These are phyloP conservation scores for Aspergillus transmontanensis DNA, from an alignment of 2,329 filamentous ascomycete genomes.

Conservation along the genomic window DNA sequence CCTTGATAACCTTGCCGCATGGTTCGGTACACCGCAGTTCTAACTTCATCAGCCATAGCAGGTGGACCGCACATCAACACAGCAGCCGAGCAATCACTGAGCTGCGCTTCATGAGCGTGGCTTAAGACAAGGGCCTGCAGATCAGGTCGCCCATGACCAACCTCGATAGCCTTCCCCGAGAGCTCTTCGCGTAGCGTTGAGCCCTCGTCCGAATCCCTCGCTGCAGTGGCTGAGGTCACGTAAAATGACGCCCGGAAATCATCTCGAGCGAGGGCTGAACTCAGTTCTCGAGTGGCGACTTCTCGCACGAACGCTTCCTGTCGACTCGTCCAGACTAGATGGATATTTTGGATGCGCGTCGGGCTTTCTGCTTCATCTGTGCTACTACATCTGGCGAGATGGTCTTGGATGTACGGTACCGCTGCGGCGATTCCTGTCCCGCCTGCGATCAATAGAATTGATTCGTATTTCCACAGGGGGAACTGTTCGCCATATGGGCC, in stretches of 20 bases:
- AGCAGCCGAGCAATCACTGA: constrained; percentile 31
- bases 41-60: constrained; percentile 49
- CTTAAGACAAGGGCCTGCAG: constrained; percentile 37
- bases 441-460: constrained; percentile 53
- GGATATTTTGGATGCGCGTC: constrained; percentile 31
- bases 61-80: constrained; percentile 51
- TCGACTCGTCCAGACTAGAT: constrained; percentile 38
- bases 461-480: constrained; percentile 51
- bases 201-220: no score
- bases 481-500: constrained; percentile 52
- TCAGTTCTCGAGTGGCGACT: constrained; percentile 31
- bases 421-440: constrained; percentile 43
- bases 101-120: constrained; percentile 33
- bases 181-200: background rate
- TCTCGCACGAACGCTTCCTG: constrained; percentile 34
- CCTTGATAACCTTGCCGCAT: constrained; percentile 34
- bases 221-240: constrained; percentile 19
- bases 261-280: constrained; percentile 25
- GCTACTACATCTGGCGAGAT: constrained; percentile 24
- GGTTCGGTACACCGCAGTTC: constrained; percentile 42
- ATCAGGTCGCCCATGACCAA: constrained; percentile 38
- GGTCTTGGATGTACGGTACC: constrained; percentile 48
- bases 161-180: constrained; percentile 8
- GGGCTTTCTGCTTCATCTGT: constrained; percentile 3
- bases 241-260: constrained; percentile 38